phyloP scores from a whole-genome alignment of 352 stramenopile species.

The Globisporangium carolinianum region DNA sequence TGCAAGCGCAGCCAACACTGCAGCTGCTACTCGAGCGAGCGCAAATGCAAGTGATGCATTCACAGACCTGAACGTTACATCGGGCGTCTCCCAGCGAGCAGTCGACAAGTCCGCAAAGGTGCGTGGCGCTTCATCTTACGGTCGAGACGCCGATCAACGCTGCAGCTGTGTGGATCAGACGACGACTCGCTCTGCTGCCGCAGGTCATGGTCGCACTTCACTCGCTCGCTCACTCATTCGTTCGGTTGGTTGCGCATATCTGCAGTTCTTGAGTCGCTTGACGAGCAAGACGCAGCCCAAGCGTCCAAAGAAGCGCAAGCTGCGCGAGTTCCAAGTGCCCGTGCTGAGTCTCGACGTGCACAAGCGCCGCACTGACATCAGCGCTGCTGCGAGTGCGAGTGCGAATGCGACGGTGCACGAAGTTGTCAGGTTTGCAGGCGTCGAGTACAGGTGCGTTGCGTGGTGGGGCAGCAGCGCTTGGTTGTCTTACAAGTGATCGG shows the following conservation, averaged over 20 bases:
- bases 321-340: constrained; percentile 64
- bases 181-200: too few relatives aligned
- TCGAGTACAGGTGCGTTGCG: constrained; percentile 60
- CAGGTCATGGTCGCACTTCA: neutral
- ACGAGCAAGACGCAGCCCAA: constrained; percentile 40
- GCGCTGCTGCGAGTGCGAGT: constrained; percentile 1
- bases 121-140: neutral
- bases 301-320: constrained; percentile 52
- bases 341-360: constrained; percentile 67
- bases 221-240: neutral
- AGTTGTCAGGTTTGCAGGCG: constrained; percentile 80
- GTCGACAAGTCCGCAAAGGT: constrained; percentile 47
- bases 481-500: too few relatives aligned
- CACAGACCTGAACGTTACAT: constrained; percentile 58
- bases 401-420: constrained; percentile 34
- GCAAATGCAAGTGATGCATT: constrained; percentile 43
- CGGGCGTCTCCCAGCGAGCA: constrained; percentile 42
- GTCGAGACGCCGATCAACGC: neutral
- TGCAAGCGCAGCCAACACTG: neutral
- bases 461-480: neutral
- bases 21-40: constrained; percentile 8
- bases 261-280: constrained; percentile 42
- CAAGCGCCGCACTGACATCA: constrained; percentile 40
- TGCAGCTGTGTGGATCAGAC: neutral
- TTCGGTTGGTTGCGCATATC: neutral